Base-by-base conservation (phyloP, 306 rosid species). In the Malus sieversii region DNA sequence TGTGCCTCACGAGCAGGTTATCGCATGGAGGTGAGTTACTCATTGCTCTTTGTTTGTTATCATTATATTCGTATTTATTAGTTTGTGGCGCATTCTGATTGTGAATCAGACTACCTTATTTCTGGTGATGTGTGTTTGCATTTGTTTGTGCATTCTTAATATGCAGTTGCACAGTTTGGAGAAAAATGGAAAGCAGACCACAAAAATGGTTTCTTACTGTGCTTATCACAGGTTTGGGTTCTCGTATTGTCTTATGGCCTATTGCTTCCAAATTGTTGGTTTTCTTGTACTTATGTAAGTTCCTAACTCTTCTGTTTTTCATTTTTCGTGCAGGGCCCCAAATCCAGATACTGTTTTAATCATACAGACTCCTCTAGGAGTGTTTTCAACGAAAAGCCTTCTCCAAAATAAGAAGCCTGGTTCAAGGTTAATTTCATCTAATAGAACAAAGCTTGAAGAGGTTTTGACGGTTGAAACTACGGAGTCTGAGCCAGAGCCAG, bases 1-100 rank as follows among this genome's bases (percentile, higher is more conserved):
- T 96, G 99, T 85, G 99, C 99, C 69, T 96, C 99, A 79, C 88
- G 99, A 75, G 98, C 99, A 32, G 99, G 99, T 77, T 96, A 92
- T 81, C 93, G 97, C 38, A 96, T 96, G 99, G 99, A 96, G 97
- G 99, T 92, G 78, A 83, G 91, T 64, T 40, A 1, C 61, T 72
- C 77, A 40, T 76, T 55, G 35, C 64, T 74, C 58, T 60, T 71
- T 75, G 64, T 48, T 40, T 42, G 27, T 48, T 32, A 8, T 79
- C 59, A 5, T 59, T 44, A 10, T 40, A 35, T 27, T 73, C 42
- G 6, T 23, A 23, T 25, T 25, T 42, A 27, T n/a, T 38, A 30
- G 8, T 57, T 57, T 57, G 11, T 60, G 35, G 66, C 66, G 14
- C 32, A 10, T 10, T 60, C 35, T 74, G 65, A 22, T 64, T 46